Evolutionary conservation across 2,329 filamentous ascomycete species (phyloP), one percentile per base, ranked within the genome.

Genomic region (Penicillium paneum): DNA sequence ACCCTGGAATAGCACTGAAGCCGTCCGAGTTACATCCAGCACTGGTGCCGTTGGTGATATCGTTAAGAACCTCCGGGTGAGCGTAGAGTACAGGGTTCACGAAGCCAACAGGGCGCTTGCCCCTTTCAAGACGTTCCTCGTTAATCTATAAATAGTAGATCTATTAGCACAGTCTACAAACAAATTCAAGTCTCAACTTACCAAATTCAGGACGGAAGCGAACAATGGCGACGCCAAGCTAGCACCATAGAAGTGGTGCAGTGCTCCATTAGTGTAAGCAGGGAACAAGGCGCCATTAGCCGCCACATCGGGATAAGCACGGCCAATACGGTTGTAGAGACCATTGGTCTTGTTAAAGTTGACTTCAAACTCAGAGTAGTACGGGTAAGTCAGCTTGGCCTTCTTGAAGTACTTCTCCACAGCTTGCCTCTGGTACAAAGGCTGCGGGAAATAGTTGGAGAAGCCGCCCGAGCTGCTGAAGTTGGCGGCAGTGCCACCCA

Each of bases 41-140:
- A 45, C 64, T 69, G 19, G 71, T 69, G 2, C 71, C 71, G 32
- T 74, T 74, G 28, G 71, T 69, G 41, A 80, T 78, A 19, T 78
- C 77, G 2, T 70, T 69, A 1, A 74, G 71, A 3, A 71, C 73
- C 17, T 73, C 65, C 0, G 61, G 60, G 43, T 69, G 56, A 24
- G 55, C 60, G 49, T 71, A 68, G 10, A 82, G 62, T 38, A 76
- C 74, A 0, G 76, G 79, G 47, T 83, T 79, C 19, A 83, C 65
- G 58, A 83, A 83, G 0, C 80, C 81, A 11, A 83, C 73, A 0
- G 78, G 68, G 5, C 70, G 65, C 66, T 81, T 81, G 2, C 75
- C 75, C 0, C 64, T 69, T 8, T 72, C 71, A 24, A 81, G 61
- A 21, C 79, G 67, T 62, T 78, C 78, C 63, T 82, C 80, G 56